Percentiles rank a stretch among this genome's conserved stretches.
Conservation (phyloP, 2,329 filamentous ascomycete genomes). For the Aspergillus intermedius region DNA sequence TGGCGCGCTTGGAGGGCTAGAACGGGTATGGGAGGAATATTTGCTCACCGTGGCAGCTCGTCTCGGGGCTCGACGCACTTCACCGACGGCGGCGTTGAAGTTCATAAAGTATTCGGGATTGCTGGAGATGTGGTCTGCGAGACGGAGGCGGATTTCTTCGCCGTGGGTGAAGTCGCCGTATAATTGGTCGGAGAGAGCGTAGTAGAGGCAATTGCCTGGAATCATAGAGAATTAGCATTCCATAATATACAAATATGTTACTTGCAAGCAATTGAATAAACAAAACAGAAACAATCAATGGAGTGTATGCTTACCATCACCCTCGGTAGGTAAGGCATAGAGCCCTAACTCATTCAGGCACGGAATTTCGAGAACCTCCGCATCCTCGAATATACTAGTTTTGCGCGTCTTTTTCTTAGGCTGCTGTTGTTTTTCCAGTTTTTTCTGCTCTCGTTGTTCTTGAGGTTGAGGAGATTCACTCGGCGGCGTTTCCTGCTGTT, state of each 20-base stretch:
- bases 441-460: neutral
- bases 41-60: conserved; percentile 40
- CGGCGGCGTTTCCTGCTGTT: conserved; percentile 5
- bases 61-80: conserved; percentile 53
- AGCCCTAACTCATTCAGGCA: conserved; percentile 50
- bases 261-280: neutral
- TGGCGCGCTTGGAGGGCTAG: conserved; percentile 37
- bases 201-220: conserved; percentile 65
- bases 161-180: conserved; percentile 55
- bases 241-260: conserved; percentile 5
- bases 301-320: conserved; percentile 50
- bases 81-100: conserved; percentile 54
- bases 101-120: conserved; percentile 58
- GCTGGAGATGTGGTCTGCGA: conserved; percentile 57
- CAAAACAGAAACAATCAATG: neutral
- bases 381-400: conserved; percentile 13
- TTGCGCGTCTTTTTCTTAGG: conserved; percentile 9
- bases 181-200: conserved; percentile 61
- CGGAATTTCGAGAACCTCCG: conserved; percentile 31
- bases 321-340: conserved; percentile 53
- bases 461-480: conserved; percentile 8
- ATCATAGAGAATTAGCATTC: conserved; percentile 10
- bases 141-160: conserved; percentile 50
- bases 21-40: conserved; percentile 44
- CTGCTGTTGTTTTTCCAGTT: neutral